Base-by-base conservation (phyloP, 1,139 yeast species). In the Sugiyamaella grinbergsii region DNA sequence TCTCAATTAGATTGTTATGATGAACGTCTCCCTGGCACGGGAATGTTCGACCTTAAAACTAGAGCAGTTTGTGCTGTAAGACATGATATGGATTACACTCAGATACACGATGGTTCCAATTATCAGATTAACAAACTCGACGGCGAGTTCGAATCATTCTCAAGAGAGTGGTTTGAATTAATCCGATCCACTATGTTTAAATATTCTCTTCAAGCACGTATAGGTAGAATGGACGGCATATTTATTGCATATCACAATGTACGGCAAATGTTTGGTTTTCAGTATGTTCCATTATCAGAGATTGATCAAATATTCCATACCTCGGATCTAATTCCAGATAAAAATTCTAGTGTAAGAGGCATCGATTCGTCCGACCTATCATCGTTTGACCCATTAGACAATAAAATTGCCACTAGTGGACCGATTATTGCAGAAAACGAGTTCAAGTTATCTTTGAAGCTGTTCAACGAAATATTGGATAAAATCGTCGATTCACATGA, bases 191-290 rank as follows among this genome's bases (percentile, higher is more conserved):
- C 94, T 0, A 69, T 93, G 69, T 71, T 93, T 60, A 93, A 93
- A 67, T 93, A 91, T 64, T 78, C 88, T 10, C 75, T 91, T 57
- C 98, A 93, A 66, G 98, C 97, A 0, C 76, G 97, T 55, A 86
- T 93, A 43, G 98, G 98, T 1, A 83, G 86, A 61, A 93, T 93
- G 98, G 97, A 91, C 67, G 98, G 98, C 5, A 89, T 93, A 4
- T 90, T 87, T 59, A 75, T 93, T 20, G 96, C 96, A 0, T 93
- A 85, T 65, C 98, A 93, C 69, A 93, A 90, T 65, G 77, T 90
- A 50, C 77, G 80, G 38, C 74, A 82, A 41, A 80, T 91, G 63
- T 87, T 93, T 68, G 98, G 98, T 2, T 93, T 90, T 69, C 93
- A 90, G 66, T 93, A 93, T 67, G 68, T 93, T 23, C 93, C 96